Conservation (phyloP, 192 early-diverging fungal species). For the Phlyctochytrium arcticum region DNA sequence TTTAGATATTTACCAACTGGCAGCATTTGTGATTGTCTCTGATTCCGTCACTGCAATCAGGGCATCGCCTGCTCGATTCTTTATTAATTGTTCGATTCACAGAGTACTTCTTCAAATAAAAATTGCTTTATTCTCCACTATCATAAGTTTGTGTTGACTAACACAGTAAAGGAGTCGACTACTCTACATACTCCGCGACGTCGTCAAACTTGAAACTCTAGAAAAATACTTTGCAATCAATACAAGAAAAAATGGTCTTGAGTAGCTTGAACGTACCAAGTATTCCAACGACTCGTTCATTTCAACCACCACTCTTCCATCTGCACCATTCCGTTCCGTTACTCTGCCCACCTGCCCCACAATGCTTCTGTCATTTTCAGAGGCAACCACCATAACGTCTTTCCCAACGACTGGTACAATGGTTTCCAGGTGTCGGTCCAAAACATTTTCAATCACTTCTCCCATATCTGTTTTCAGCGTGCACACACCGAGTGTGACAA, state of each 20-base stretch:
- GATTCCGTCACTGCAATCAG: too few relatives aligned
- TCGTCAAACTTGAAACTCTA: conserved; percentile 22
- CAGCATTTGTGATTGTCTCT: too few relatives aligned
- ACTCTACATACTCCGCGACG: conserved; percentile 23
- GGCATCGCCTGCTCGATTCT: too few relatives aligned
- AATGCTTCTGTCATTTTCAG: too few relatives aligned
- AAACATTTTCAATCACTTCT: conserved; percentile 18
- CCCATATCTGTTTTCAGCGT: conserved; percentile 19
- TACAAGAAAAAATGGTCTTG: not conserved
- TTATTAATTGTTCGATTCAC: too few relatives aligned
- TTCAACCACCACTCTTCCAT: conserved; percentile 17
- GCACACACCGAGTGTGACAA: conserved; percentile 16
- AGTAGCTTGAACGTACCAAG: too few relatives aligned
- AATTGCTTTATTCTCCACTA: too few relatives aligned
- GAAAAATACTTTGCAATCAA: conserved; percentile 1
- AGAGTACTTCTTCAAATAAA: too few relatives aligned
- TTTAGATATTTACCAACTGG: too few relatives aligned
- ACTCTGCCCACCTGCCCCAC: conserved; percentile 25
- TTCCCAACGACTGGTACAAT: conserved; percentile 17
- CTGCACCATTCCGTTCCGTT: conserved; percentile 17
- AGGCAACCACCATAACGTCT: conserved; percentile 13
- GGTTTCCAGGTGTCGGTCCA: conserved; percentile 26
- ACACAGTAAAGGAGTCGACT: too few relatives aligned
- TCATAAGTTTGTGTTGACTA: too few relatives aligned
- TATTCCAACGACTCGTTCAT: conserved; percentile 24